Percentiles rank a stretch among this genome's conserved stretches.
These are phyloP conservation scores for Phytophthora crassamura DNA, from an alignment of 352 stramenopile genomes.

Conservation along the genomic window DNA sequence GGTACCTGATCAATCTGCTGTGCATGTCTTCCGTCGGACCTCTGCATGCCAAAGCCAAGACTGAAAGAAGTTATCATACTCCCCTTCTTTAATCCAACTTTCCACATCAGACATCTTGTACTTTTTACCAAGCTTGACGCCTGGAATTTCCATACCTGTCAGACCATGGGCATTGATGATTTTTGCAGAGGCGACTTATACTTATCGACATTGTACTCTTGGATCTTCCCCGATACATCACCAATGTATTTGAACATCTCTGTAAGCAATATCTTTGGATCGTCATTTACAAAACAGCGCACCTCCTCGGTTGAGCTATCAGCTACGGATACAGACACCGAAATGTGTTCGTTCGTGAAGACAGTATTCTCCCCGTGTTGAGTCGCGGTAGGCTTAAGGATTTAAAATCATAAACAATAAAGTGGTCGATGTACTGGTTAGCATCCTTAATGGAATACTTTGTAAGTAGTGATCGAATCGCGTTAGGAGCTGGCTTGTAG, in stretches of 20 bases:
- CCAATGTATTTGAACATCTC: constrained; percentile 8
- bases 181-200: constrained; percentile 2
- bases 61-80: constrained; percentile 12
- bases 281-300: constrained; percentile 5
- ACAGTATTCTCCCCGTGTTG: too few species aligned
- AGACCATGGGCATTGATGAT: constrained; percentile 3
- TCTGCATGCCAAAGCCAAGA: constrained; percentile 2
- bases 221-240: neutral
- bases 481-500: constrained; percentile 14
- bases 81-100: constrained; percentile 1
- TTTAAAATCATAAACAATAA: constrained; percentile 16
- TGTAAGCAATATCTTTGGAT: constrained; percentile 1
- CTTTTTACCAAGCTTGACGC: neutral
- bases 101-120: constrained; percentile 5
- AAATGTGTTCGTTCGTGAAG: too few species aligned
- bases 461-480: constrained; percentile 12
- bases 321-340: neutral
- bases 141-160: constrained; percentile 10
- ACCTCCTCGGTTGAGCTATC: constrained; percentile 8
- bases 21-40: too few species aligned
- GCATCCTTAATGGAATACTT: constrained; percentile 16
- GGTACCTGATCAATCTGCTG: constrained; percentile 13
- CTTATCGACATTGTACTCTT: constrained; percentile 1
- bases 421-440: constrained; percentile 12
- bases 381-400: too few species aligned